These are phyloP conservation scores for Macrophomina pseudophaseolina DNA, from an alignment of 2,329 filamentous ascomycete species.

Conservation along the genomic window DNA sequence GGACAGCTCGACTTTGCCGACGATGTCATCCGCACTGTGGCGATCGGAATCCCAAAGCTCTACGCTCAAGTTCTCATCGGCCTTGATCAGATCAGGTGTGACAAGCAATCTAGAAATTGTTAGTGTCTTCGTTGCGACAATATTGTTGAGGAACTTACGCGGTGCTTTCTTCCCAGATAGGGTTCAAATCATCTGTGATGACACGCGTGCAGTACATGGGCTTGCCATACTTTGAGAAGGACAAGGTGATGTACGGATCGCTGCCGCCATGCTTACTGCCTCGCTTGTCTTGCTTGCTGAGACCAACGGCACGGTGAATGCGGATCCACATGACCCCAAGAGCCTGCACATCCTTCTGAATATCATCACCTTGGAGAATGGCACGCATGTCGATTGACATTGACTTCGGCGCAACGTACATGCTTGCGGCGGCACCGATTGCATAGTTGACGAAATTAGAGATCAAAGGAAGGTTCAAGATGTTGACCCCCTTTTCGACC, in stretches of 20 bases:
- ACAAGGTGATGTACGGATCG: conserved; percentile 93
- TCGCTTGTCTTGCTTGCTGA: conserved; percentile 89
- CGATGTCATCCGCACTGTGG: conserved; percentile 89
- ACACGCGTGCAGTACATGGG: conserved; percentile 97
- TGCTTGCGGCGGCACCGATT: conserved; percentile 81
- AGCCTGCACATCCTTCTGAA: conserved; percentile 86
- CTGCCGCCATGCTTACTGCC: conserved; percentile 86
- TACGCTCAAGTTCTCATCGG: conserved; percentile 88
- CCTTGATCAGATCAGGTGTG: conserved; percentile 87
- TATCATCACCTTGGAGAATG: conserved; percentile 87
- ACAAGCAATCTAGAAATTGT: conserved; percentile 64
- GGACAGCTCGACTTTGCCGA: conserved; percentile 91
- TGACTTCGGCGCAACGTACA: conserved; percentile 94
- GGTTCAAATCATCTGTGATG: conserved; percentile 92
- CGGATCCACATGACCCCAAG: conserved; percentile 90
- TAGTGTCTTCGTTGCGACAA: neutral
- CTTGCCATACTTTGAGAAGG: conserved; percentile 96
- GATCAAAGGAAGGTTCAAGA: conserved; percentile 89
- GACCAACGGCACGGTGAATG: conserved; percentile 82
- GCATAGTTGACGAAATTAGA: conserved; percentile 97
- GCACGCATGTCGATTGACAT: conserved; percentile 91
- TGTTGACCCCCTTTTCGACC: conserved; percentile 87
- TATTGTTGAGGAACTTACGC: conserved; percentile 50
- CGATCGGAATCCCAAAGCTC: conserved; percentile 97
- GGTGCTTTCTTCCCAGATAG: conserved; percentile 86